phyloP scores from a whole-genome alignment of 139 green algal genomes.

The Asterochloris erici region DNA sequence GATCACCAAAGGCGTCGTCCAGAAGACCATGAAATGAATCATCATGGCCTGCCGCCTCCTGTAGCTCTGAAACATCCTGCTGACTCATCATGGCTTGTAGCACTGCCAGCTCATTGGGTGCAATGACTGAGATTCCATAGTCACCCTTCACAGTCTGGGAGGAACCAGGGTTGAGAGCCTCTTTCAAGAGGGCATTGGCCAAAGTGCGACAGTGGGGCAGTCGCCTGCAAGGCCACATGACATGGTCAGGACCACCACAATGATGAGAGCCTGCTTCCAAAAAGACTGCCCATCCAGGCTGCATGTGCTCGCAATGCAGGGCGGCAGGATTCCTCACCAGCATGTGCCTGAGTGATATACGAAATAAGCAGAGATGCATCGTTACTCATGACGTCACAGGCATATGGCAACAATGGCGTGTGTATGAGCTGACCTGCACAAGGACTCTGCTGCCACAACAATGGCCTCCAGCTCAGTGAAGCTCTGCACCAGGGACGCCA shows the following conservation, averaged over 20 bases:
- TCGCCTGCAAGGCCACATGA: too few species aligned
- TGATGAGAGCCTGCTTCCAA: not conserved
- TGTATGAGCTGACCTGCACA: not conserved
- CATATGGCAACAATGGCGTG: not conserved
- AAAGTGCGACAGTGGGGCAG: too few species aligned
- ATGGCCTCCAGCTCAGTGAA: conserved; percentile 5
- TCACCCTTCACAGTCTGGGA: too few species aligned
- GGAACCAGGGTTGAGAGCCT: too few species aligned
- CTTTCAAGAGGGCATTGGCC: too few species aligned
- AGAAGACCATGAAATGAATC: not conserved
- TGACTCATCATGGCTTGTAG: not conserved
- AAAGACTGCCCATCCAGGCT: not conserved
- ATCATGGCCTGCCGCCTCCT: not conserved
- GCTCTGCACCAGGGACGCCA: not conserved
- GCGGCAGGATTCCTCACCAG: not conserved
- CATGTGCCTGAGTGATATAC: not conserved
- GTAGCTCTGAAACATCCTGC: not conserved
- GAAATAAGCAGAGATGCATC: not conserved
- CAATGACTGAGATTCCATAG: too few species aligned
- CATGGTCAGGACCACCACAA: not conserved
- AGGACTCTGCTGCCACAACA: conserved; percentile 7
- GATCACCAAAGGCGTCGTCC: not conserved
- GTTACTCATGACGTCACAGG: not conserved
- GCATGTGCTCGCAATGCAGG: not conserved
- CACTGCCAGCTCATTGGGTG: not conserved